These are phyloP conservation scores for Scedosporium boydii DNA, from an alignment of 2,329 filamentous ascomycete genomes.

Conservation along the genomic window DNA sequence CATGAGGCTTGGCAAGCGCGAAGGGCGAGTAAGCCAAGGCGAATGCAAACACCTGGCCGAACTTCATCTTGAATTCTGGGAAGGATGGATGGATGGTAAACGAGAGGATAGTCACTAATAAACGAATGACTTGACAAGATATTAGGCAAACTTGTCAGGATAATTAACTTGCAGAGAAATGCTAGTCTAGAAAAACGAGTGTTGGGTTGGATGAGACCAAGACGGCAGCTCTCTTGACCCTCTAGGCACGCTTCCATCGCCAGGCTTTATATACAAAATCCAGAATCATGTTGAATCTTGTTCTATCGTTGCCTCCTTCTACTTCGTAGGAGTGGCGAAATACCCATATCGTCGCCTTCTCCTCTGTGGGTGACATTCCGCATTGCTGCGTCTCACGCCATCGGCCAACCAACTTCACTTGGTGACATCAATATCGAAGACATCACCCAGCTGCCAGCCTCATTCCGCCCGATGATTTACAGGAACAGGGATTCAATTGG, in stretches of 20 bases:
- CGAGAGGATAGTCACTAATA: background rate
- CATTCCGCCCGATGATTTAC: background rate
- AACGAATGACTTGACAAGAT: background rate
- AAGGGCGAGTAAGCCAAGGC: background rate
- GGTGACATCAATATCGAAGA: background rate
- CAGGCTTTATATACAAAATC: background rate
- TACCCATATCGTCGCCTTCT: background rate
- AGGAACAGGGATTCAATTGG: background rate
- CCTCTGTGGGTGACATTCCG: background rate
- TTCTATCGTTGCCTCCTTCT: background rate
- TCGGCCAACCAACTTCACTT: background rate
- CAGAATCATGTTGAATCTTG: background rate
- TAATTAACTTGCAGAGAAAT: background rate
- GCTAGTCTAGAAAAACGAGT: background rate
- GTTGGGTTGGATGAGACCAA: background rate
- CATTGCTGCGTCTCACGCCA: background rate
- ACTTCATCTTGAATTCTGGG: background rate
- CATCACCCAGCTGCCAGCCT: background rate
- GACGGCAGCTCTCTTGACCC: no score
- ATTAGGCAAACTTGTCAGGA: background rate
- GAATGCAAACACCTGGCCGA: background rate
- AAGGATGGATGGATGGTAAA: background rate
- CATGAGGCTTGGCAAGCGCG: background rate
- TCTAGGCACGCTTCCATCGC: background rate
- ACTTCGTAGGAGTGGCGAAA: background rate